A percentile compares a stretch with the other conserved stretches of the same genome.
These are phyloP conservation scores for Ocimum tenuiflorum DNA, from an alignment of 257 asterid genomes.

Conservation along the genomic window DNA sequence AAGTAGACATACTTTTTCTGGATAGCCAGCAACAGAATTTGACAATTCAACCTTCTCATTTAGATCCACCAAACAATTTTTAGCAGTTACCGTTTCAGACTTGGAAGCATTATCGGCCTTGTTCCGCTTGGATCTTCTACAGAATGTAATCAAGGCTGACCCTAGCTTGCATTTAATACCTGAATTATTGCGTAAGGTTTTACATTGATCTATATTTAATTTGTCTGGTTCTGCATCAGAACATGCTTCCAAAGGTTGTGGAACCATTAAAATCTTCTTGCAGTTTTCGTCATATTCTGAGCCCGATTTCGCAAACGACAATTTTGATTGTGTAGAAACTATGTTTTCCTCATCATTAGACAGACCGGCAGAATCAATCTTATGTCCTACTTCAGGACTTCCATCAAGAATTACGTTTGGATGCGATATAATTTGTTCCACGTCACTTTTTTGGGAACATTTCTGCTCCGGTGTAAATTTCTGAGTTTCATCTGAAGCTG, in stretches of 20 bases:
- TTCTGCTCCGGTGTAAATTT: slow-evolving; percentile 17
- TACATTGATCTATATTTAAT: slow-evolving; percentile 18
- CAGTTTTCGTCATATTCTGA: slow-evolving; percentile 23
- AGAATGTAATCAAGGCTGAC: slow-evolving; percentile 40
- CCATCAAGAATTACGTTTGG: slow-evolving; percentile 21
- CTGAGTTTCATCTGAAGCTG: background rate
- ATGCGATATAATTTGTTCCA: background rate
- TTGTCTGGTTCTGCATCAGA: slow-evolving; percentile 16
- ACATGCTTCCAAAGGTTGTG: slow-evolving; percentile 18
- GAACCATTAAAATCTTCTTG: slow-evolving; percentile 8
- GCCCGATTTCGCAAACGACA: slow-evolving; percentile 13
- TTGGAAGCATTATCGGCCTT: slow-evolving; percentile 22
- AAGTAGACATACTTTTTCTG: slow-evolving; percentile 23
- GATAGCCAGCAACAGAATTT: background rate
- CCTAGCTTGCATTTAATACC: slow-evolving; percentile 25
- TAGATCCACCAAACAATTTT: slow-evolving; percentile 27
- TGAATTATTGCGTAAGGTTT: slow-evolving; percentile 11
- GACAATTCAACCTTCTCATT: slow-evolving; percentile 18
- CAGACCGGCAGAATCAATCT: slow-evolving; percentile 21
- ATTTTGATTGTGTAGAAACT: slow-evolving; percentile 1
- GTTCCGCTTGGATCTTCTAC: slow-evolving; percentile 47
- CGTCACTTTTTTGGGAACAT: background rate
- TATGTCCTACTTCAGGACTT: slow-evolving; percentile 12
- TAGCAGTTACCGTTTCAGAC: slow-evolving; percentile 22
- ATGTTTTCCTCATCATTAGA: slow-evolving; percentile 17